A percentile compares a stretch with the other conserved stretches of the same genome.
Conservation (phyloP, 306 rosid species). For the Alnus rubra region DNA sequence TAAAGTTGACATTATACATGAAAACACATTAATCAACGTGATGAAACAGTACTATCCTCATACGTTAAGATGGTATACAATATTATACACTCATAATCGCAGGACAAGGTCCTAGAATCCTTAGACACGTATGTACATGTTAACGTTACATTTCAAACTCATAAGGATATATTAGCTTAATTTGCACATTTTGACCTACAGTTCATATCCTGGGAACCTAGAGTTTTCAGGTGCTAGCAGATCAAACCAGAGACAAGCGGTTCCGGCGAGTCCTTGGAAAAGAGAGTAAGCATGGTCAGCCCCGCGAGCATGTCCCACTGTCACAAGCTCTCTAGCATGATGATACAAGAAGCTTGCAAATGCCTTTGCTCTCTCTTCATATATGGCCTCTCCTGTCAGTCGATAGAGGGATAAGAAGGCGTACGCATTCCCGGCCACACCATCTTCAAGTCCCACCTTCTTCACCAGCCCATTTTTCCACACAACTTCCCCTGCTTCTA, state of each 20-base stretch:
- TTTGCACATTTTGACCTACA: conserved; percentile 24
- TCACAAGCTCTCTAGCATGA: conserved; percentile 35
- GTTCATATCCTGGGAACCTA: conserved; percentile 81
- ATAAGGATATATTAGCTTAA: neutral
- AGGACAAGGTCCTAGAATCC: neutral
- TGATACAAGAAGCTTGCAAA: conserved; percentile 69
- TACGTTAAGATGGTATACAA: neutral
- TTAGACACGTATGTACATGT: neutral
- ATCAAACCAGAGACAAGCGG: conserved; percentile 87
- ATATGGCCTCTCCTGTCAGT: conserved; percentile 64
- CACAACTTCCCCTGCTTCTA: conserved; percentile 94
- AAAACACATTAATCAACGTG: too few relatives aligned
- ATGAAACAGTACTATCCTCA: too few relatives aligned
- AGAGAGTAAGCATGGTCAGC: conserved; percentile 58
- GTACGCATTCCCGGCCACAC: conserved; percentile 80
- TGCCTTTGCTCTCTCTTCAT: conserved; percentile 76
- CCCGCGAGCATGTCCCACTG: conserved; percentile 12
- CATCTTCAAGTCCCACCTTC: conserved; percentile 87
- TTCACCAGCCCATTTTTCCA: conserved; percentile 87
- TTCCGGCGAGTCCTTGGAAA: conserved; percentile 84
- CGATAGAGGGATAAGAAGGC: conserved; percentile 71
- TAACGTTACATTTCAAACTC: neutral
- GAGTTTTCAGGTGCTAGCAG: conserved; percentile 58
- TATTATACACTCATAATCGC: neutral
- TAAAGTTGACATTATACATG: too few relatives aligned